Evolutionary conservation across 441 rosid species (phyloP).

Genomic region (Gossypium schwendimanii): DNA sequence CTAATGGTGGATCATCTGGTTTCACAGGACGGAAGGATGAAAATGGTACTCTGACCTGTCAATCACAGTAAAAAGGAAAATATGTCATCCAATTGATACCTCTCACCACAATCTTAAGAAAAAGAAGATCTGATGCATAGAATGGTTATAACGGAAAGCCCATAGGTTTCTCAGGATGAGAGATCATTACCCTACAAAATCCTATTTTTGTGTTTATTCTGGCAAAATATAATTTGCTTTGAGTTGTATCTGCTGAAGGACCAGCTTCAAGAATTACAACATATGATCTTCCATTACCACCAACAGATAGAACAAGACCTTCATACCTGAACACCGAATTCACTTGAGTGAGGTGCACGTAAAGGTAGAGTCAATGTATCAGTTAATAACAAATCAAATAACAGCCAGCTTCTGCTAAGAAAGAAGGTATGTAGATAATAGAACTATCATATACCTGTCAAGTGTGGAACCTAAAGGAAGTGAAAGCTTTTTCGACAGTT

Average conservation of each 20-base stretch:
- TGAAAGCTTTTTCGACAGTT: constrained; percentile 67
- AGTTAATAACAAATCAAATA: not conserved
- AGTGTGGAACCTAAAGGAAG: constrained; percentile 83
- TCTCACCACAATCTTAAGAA: not conserved
- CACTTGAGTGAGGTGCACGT: constrained; percentile 7
- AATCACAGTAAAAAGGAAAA: constrained; percentile 12
- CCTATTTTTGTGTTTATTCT: constrained; percentile 86
- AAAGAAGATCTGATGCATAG: not conserved
- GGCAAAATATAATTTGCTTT: constrained; percentile 80
- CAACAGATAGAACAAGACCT: constrained; percentile 84
- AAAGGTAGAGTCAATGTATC: constrained; percentile 8
- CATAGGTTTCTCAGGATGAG: not conserved
- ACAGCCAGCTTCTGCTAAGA: constrained; percentile 3
- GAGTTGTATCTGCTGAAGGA: constrained; percentile 76
- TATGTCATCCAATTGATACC: constrained; percentile 7
- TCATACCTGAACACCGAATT: constrained; percentile 50
- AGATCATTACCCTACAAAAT: constrained; percentile 67
- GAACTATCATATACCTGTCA: constrained; percentile 54
- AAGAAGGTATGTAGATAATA: not conserved
- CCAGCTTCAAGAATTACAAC: constrained; percentile 92
- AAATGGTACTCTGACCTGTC: constrained; percentile 89
- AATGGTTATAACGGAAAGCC: not conserved
- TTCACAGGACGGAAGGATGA: constrained; percentile 89
- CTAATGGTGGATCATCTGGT: constrained; percentile 90
- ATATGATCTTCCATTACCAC: constrained; percentile 94